Evolutionary conservation across 208 protist genomes (phyloP), one percentile per base, ranked within the genome.

Genomic region (Leishmania martiniquensis): DNA sequence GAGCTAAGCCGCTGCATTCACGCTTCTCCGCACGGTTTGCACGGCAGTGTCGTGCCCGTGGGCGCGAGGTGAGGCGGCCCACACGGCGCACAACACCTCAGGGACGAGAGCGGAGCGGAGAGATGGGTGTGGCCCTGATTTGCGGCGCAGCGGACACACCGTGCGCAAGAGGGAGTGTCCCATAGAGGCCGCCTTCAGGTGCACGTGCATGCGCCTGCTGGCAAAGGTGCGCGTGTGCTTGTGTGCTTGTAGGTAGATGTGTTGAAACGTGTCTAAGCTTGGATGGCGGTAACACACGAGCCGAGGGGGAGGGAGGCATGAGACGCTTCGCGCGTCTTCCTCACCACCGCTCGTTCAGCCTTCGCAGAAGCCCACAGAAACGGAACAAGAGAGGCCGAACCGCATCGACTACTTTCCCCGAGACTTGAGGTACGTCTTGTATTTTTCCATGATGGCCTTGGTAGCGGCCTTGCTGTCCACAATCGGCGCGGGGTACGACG

Each of bases 401-500:
- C 49, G 37, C 13, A 52, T 20, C 15, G 47, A 32, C 15, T 51
- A 32, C 7, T 73, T n/a, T 39, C 76, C 51, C 55, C 67, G 83
- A 47, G 81, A 76, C 17, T 44, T 39, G 37, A 71, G 39, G 73
- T 92, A 84, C 54, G 72, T 72, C 49, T 82, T 82, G 71, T 87
- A 95, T 51, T 87, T 59, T 10, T 88, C 81, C 47, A 95, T 88
- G 15, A 95, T 80, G 4, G 77, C 84, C 39, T 74, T 71, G 10
- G 85, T 93, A 34, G 82, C 72, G 49, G 80, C 75, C 66, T 89
- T 91, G 55, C 88, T 84, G 74, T 93, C 79, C 37, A 94, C 90
- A 69, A 96, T 93, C 4, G 92, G 92, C 6, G 75, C 75, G 9
- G 85, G 86, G 75, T 96, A 96, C n/a, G 76, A 52, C 13, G 83